phyloP scores from a whole-genome alignment of 768 basidiomycete species.

The Mycena venus region DNA sequence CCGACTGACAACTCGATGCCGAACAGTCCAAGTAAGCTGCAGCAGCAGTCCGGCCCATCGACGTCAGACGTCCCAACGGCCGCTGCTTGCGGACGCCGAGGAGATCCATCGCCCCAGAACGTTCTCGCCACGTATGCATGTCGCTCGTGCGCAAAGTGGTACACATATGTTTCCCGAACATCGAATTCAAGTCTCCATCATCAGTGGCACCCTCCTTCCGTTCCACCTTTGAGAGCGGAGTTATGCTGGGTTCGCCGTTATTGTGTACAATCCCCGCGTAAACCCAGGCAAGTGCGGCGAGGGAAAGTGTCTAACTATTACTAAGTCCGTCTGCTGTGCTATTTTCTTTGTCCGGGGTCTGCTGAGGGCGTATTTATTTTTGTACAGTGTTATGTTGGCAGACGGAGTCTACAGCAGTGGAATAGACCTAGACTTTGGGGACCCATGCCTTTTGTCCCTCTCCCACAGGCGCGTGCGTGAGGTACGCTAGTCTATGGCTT shows the following conservation, averaged over 20 bases:
- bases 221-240: background rate
- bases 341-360: background rate
- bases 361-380: background rate
- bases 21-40: too few relatives aligned
- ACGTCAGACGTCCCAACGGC: background rate
- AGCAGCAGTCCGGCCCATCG: too few relatives aligned
- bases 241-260: background rate
- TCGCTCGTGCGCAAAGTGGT: background rate
- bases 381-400: background rate
- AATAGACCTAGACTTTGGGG: background rate
- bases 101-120: background rate
- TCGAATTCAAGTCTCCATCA: background rate
- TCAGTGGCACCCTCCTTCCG: background rate
- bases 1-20: background rate
- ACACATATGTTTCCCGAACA: background rate
- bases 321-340: background rate
- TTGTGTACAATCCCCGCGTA: background rate
- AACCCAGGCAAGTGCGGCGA: background rate
- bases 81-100: slow-evolving; percentile 17
- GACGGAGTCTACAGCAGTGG: background rate
- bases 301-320: background rate
- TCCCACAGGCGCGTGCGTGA: background rate
- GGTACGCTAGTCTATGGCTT: slow-evolving; percentile 72
- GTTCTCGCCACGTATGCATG: background rate
- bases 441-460: background rate